Percentiles rank a stretch among this genome's conserved stretches.
Evolutionary conservation across 2,329 filamentous ascomycete species (phyloP).

Genomic region (Penicillium sp.): DNA sequence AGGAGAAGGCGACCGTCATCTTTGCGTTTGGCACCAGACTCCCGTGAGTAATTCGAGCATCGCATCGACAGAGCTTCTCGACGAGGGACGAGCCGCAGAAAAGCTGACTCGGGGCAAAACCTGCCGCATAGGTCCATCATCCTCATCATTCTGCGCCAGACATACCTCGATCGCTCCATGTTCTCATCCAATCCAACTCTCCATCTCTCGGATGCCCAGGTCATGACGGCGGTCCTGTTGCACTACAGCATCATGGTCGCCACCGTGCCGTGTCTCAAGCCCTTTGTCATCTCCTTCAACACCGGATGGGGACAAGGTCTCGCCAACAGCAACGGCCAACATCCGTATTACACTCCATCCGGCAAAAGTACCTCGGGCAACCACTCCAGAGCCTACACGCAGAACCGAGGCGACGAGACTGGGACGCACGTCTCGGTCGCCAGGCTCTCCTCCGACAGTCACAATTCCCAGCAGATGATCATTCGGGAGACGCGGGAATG

Average conservation of each 20-base stretch:
- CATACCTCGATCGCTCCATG: slow-evolving; percentile 24
- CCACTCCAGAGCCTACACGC: slow-evolving; percentile 6
- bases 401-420: slow-evolving; percentile 1
- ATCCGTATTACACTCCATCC: slow-evolving; percentile 4
- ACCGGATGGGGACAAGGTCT: slow-evolving; percentile 29
- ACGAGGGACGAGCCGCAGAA: no score
- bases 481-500: slow-evolving; percentile 17
- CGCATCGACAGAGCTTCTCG: no score
- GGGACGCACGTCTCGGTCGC: neutral
- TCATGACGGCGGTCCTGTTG: slow-evolving; percentile 36
- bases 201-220: slow-evolving; percentile 26
- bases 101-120: no score
- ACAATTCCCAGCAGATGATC: slow-evolving; percentile 15
- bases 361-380: slow-evolving; percentile 6
- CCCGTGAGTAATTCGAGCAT: slow-evolving; percentile 1
- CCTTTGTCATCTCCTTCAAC: slow-evolving; percentile 38
- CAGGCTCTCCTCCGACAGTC: slow-evolving; percentile 6
- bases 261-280: slow-evolving; percentile 39
- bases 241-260: slow-evolving; percentile 38
- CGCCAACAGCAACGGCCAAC: slow-evolving; percentile 3
- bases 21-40: slow-evolving; percentile 14
- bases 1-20: slow-evolving; percentile 12
- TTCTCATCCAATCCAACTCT: slow-evolving; percentile 25
- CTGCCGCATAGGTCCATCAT: neutral
- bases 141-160: slow-evolving; percentile 22